These are phyloP conservation scores for Colletotrichum chlorophyti DNA, from an alignment of 2,329 filamentous ascomycete genomes.

Conservation along the genomic window DNA sequence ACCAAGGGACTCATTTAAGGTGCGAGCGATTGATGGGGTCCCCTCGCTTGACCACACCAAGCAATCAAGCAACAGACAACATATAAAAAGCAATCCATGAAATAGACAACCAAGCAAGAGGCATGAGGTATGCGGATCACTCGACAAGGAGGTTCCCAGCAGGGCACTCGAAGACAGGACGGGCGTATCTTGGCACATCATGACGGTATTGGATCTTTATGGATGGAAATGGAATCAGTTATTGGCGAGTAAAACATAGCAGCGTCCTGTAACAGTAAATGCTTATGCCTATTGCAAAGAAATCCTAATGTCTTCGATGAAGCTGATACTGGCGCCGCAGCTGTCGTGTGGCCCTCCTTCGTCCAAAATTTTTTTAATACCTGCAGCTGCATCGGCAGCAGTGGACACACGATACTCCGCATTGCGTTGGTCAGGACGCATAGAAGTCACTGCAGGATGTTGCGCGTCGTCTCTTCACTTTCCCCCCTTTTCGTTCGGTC, in stretches of 20 bases:
- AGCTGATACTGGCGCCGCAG: conserved; percentile 6
- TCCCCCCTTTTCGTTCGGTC: no score
- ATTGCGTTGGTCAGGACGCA: conserved; percentile 9
- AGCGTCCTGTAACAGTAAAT: no score
- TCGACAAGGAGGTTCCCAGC: no score
- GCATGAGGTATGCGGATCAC: background rate
- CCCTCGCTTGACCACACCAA: conserved; percentile 20
- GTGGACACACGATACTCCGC: conserved; percentile 1
- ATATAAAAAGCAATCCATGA: conserved; percentile 21
- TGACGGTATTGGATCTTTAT: no score
- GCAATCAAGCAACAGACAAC: conserved; percentile 16
- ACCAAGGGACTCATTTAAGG: conserved; percentile 23
- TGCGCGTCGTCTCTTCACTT: conserved; percentile 17
- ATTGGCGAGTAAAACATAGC: no score
- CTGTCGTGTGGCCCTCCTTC: conserved; percentile 2
- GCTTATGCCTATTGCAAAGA: no score
- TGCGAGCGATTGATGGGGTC: conserved; percentile 15
- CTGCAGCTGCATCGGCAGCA: background rate
- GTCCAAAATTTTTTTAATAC: conserved; percentile 12
- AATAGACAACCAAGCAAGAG: background rate
- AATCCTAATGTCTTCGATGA: no score
- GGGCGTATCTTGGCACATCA: no score
- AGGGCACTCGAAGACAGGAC: no score
- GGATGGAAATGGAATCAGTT: no score
- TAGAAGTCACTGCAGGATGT: background rate